Base-by-base conservation (phyloP, 1,284 basidiomycete genomes). In the Grifola frondosa region DNA sequence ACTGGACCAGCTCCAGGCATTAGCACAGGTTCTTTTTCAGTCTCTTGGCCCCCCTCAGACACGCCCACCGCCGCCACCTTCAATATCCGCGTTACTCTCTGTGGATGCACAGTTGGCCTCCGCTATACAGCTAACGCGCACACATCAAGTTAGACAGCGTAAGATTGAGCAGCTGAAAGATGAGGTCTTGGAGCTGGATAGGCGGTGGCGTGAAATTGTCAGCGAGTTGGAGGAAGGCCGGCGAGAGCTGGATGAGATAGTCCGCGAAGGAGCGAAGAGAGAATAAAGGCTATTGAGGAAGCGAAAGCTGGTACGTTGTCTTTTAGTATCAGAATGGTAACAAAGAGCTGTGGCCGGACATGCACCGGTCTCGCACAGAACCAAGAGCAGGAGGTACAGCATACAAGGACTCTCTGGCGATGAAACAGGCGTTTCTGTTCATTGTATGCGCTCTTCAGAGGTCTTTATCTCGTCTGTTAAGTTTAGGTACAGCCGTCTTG, bases 131-230 rank as follows among this genome's bases (percentile, higher is more conserved):
- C 66, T 82, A n/a, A 78, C 84, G 3, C 77, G 83, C 44, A 64
- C 69, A 16, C 88, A 91, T 56, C 88, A 91, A 58, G 73, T 79
- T 32, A 82, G 81, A 56, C 88, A 91, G 58, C 69, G 82, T 39
- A 73, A 70, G 46, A 88, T 90, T 30, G 85, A 89, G 42, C 68
- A 70, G 6, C 66, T 91, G 26, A 80, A 86, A 52, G 63, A 71
- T 4, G 86, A 90, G 50, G 79, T 90, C 12, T 66, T 84, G 6
- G 78, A 70, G 24, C 66, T 89, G 5, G 86, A 90, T 42, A 59
- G 64, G 8, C 70, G 70, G 49, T 86, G 88, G 81, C 74, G 84
- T 32, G 74, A 75, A 28, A 77, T 86, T 19, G 81, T 82, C 41
- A 67, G 64, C 31, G 76, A 77, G 20, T 67, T 91, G 34, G 81